Conservation (phyloP, 805 yeast genomes). For the Kodamaea restingae region DNA sequence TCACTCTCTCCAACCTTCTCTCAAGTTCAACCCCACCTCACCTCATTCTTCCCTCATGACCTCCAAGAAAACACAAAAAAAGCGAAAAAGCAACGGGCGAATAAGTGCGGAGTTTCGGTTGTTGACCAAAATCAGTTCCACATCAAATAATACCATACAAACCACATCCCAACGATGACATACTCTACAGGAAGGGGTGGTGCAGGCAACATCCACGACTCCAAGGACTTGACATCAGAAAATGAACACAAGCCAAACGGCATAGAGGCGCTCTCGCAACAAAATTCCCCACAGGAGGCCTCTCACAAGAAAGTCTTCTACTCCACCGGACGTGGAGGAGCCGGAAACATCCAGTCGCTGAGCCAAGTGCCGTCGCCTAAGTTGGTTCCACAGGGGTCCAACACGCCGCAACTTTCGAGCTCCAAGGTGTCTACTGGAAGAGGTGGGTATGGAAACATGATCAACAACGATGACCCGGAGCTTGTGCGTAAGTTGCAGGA, state of each 20-base stretch:
- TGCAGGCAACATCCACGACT: constrained; percentile 31
- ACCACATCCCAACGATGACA: constrained; percentile 15
- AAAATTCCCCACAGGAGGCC: constrained; percentile 2
- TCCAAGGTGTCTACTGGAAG: constrained; percentile 67
- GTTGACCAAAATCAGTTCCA: constrained; percentile 1
- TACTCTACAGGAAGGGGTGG: constrained; percentile 39
- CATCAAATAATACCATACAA: no score
- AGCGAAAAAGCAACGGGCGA: constrained; percentile 1
- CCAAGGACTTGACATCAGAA: constrained; percentile 17
- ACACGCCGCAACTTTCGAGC: constrained; percentile 55
- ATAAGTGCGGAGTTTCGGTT: constrained; percentile 6
- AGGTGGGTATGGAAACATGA: constrained; percentile 78
- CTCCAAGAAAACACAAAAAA: constrained; percentile 4
- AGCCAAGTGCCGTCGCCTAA: constrained; percentile 48
- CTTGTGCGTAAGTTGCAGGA: constrained; percentile 63
- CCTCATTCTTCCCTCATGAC: not conserved
- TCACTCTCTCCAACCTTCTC: not conserved
- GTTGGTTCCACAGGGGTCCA: constrained; percentile 55
- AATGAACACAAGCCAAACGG: constrained; percentile 10
- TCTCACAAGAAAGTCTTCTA: constrained; percentile 31
- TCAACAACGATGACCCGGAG: constrained; percentile 55
- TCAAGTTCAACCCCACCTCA: no score
- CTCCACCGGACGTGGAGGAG: constrained; percentile 80
- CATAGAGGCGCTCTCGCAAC: constrained; percentile 2
- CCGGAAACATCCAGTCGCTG: constrained; percentile 55